These are phyloP conservation scores for Fusarium sp. DNA, from an alignment of 2,329 filamentous ascomycete genomes.

Conservation along the genomic window DNA sequence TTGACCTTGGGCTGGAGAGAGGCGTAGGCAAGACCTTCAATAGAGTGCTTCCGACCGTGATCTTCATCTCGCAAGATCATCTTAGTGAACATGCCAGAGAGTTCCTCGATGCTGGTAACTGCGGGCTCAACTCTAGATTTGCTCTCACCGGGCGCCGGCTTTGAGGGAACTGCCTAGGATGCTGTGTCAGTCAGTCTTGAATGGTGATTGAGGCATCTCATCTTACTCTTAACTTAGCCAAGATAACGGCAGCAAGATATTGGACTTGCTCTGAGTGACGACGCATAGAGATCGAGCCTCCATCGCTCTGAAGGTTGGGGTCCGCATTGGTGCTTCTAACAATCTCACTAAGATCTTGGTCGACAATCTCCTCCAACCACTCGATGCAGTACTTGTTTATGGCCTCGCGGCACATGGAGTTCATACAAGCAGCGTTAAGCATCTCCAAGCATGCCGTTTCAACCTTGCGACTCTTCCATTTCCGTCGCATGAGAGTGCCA, in stretches of 20 bases:
- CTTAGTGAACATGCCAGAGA: conserved; percentile 71
- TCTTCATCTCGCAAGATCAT: conserved; percentile 72
- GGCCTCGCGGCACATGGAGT: conserved; percentile 81
- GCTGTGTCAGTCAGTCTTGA: conserved; percentile 61
- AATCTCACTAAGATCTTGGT: conserved; percentile 72
- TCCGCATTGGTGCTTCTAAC: conserved; percentile 62
- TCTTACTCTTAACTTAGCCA: conserved; percentile 75
- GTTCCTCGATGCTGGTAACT: conserved; percentile 72
- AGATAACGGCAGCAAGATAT: conserved; percentile 76
- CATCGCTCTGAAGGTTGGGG: conserved; percentile 67
- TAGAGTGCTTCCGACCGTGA: conserved; percentile 72
- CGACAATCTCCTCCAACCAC: conserved; percentile 88
- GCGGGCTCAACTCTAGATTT: conserved; percentile 62
- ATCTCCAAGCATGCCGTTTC: conserved; percentile 89
- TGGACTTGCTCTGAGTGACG: conserved; percentile 71
- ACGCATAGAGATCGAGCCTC: conserved; percentile 69
- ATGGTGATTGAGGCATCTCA: conserved; percentile 24
- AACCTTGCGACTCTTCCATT: conserved; percentile 85
- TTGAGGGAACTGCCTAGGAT: conserved; percentile 65
- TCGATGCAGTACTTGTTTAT: conserved; percentile 85
- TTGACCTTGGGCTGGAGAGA: conserved; percentile 88
- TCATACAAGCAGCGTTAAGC: conserved; percentile 91
- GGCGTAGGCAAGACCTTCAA: conserved; percentile 93
- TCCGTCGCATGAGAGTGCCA: conserved; percentile 79
- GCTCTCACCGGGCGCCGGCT: conserved; percentile 53